Conservation (phyloP, 1,284 basidiomycete species). For the Cryptococcus wingfieldii region DNA sequence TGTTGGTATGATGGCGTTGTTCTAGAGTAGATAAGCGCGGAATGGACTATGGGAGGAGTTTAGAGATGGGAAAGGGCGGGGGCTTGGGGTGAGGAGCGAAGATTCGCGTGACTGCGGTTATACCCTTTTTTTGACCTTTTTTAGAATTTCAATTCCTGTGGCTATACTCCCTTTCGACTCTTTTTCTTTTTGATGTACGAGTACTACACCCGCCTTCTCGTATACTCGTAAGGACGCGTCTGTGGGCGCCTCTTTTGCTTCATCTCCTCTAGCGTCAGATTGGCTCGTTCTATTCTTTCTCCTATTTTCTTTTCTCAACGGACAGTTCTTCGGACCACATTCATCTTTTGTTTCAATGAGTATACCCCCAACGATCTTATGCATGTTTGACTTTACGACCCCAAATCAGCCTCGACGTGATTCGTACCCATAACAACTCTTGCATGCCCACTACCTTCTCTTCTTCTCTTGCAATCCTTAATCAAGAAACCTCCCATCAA, state of each 20-base stretch:
- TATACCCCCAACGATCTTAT: neutral
- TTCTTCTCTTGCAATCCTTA: neutral
- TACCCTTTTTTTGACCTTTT: too few relatives aligned
- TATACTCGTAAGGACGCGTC: too few relatives aligned
- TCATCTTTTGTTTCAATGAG: neutral
- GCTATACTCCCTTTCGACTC: too few relatives aligned
- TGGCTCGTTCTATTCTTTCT: neutral
- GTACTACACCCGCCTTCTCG: too few relatives aligned
- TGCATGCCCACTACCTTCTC: neutral
- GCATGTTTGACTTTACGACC: conserved; percentile 2
- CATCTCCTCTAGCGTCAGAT: neutral
- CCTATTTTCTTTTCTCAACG: neutral
- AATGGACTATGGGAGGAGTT: neutral
- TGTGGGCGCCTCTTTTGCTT: too few relatives aligned
- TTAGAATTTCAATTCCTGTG: too few relatives aligned
- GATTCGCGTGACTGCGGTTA: neutral
- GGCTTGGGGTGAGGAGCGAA: neutral
- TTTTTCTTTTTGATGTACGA: too few relatives aligned
- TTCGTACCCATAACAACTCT: neutral
- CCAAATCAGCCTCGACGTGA: neutral
- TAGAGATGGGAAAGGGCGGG: neutral
- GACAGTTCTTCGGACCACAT: neutral
- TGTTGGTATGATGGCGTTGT: conserved; percentile 7
- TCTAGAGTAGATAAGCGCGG: conserved; percentile 1
- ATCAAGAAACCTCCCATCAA: conserved; percentile 54